Percentiles rank a stretch among this genome's conserved stretches.
Evolutionary conservation across 73 alveolate species (phyloP).

Genomic region (Paramecium tetraurelia): DNA sequence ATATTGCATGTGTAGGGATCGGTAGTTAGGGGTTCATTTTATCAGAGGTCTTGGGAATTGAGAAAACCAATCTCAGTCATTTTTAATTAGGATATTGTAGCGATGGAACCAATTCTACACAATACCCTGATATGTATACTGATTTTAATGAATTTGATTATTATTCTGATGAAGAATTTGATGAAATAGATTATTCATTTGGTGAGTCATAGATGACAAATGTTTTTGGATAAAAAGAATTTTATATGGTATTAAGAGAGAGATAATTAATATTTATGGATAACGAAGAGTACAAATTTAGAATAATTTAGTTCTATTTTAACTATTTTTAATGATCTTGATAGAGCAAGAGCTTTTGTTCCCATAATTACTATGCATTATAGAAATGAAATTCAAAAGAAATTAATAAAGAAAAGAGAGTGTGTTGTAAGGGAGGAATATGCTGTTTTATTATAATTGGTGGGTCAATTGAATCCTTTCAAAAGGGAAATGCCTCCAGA

Average conservation of each 20-base stretch:
- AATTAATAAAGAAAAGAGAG: neutral
- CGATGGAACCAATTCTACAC: slow-evolving; percentile 28
- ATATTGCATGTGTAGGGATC: slow-evolving; percentile 26
- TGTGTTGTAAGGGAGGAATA: slow-evolving; percentile 15
- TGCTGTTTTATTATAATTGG: neutral
- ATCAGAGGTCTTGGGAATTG: slow-evolving; percentile 26
- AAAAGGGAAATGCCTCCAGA: slow-evolving; percentile 17
- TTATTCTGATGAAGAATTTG: slow-evolving; percentile 24
- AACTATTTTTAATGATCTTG: neutral
- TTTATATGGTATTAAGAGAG: slow-evolving; percentile 30
- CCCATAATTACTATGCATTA: slow-evolving; percentile 37
- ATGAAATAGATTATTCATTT: slow-evolving; percentile 43
- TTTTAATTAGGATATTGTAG: slow-evolving; percentile 43
- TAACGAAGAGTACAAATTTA: neutral
- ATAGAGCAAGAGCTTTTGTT: slow-evolving; percentile 17
- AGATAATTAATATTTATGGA: slow-evolving; percentile 28
- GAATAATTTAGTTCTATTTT: neutral
- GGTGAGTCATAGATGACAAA: slow-evolving; percentile 7
- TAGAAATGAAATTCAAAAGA: neutral
- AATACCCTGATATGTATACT: slow-evolving; percentile 42
- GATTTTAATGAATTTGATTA: slow-evolving; percentile 43
- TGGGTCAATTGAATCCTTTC: slow-evolving; percentile 9
- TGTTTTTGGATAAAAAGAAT: neutral
- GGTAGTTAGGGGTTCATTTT: slow-evolving; percentile 44
- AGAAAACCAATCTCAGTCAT: neutral